These are phyloP conservation scores for Paramecium tetraurelia DNA, from an alignment of 73 alveolate species.

Conservation along the genomic window DNA sequence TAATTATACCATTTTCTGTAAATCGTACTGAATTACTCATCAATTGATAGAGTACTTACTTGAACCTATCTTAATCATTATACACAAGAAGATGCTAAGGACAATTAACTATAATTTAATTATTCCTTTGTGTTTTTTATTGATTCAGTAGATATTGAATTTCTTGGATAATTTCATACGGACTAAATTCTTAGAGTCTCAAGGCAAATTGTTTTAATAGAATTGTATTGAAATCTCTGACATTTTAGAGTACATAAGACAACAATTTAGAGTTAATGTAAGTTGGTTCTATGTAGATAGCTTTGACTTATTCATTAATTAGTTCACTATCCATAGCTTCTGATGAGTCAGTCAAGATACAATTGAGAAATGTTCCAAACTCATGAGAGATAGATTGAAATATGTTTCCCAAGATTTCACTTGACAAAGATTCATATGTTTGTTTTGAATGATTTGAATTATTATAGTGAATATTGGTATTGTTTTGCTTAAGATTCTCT, in stretches of 20 bases:
- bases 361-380: not conserved
- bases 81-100: not conserved
- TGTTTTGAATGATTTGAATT: not conserved
- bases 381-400: conserved; percentile 13
- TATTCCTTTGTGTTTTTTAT: not conserved
- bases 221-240: conserved; percentile 6
- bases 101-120: not conserved
- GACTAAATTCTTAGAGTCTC: not conserved
- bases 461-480: not conserved
- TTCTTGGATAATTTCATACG: not conserved
- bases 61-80: conserved; percentile 32
- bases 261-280: not conserved
- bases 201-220: not conserved
- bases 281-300: not conserved
- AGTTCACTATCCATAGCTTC: not conserved
- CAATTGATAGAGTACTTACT: not conserved
- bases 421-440: not conserved
- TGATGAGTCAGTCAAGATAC: not conserved
- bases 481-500: not conserved
- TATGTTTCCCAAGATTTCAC: not conserved
- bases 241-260: not conserved
- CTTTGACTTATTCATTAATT: not conserved
- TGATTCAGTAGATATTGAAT: not conserved
- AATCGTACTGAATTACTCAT: not conserved
- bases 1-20: not conserved